Percentiles rank a stretch among this genome's conserved stretches.
phyloP scores from a whole-genome alignment of 2,329 filamentous ascomycete genomes.

The Elsinoe perseae region DNA sequence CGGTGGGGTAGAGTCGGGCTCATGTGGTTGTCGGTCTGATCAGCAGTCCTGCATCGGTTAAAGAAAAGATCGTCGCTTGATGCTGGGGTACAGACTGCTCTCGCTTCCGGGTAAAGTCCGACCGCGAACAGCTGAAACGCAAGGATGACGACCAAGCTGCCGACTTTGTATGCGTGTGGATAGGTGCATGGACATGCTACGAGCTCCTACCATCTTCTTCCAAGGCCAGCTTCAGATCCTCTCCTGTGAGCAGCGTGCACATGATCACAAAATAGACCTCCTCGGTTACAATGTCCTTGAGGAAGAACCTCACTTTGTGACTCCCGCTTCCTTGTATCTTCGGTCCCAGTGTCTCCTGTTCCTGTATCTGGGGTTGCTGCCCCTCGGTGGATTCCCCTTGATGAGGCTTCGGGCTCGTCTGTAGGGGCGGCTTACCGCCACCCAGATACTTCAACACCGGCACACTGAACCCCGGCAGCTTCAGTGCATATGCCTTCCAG shows the following conservation, averaged over 20 bases:
- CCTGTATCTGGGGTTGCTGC: neutral
- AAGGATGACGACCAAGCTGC: no score
- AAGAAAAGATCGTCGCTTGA: no score
- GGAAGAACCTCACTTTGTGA: conserved; percentile 40
- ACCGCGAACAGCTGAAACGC: no score
- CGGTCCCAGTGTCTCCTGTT: neutral
- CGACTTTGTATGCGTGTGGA: no score
- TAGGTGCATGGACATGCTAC: neutral
- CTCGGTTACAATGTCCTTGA: conserved; percentile 36
- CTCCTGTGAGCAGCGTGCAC: conserved; percentile 40
- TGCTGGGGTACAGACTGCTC: no score
- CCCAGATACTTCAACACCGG: conserved; percentile 41
- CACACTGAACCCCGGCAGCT: conserved; percentile 40
- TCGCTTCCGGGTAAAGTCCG: no score
- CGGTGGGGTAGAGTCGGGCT: no score
- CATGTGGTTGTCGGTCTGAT: no score
- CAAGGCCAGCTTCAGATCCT: conserved; percentile 33
- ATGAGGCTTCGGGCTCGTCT: neutral
- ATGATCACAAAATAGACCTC: conserved; percentile 40
- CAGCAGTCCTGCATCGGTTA: no score
- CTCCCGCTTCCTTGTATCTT: conserved; percentile 2
- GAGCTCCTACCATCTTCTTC: conserved; percentile 19
- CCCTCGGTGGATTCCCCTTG: neutral
- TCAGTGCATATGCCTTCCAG: conserved; percentile 39
- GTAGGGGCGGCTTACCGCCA: conserved; percentile 32